These are phyloP conservation scores for Penicillium robsamsonii DNA, from an alignment of 495 filamentous ascomycete species.

Conservation along the genomic window DNA sequence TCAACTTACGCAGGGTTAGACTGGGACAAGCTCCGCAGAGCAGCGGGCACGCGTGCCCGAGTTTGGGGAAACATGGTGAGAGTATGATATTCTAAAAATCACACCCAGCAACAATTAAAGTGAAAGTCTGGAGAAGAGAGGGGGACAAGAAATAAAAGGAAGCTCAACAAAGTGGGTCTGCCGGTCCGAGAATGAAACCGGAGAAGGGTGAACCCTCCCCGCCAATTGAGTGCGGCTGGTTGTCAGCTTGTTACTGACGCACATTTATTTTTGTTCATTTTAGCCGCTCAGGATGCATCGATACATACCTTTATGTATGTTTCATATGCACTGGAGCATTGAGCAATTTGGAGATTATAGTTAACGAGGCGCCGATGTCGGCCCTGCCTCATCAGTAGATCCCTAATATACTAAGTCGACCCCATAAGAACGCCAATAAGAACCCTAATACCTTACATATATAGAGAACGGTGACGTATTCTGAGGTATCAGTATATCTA, in stretches of 20 bases:
- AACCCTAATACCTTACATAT: too few relatives aligned
- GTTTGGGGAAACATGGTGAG: conserved; percentile 44
- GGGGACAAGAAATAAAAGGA: conserved; percentile 24
- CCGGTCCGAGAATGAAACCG: neutral
- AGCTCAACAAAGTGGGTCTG: conserved; percentile 20
- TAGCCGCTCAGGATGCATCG: too few relatives aligned
- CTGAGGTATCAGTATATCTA: too few relatives aligned
- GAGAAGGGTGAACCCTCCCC: neutral
- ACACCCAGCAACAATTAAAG: conserved; percentile 12
- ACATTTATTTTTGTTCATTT: neutral
- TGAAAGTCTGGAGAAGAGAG: conserved; percentile 17
- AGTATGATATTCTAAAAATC: conserved; percentile 13
- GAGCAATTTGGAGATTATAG: too few relatives aligned
- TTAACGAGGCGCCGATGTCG: too few relatives aligned
- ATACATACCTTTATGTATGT: too few relatives aligned
- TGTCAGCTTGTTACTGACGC: neutral
- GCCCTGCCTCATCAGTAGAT: too few relatives aligned
- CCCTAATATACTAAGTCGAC: too few relatives aligned
- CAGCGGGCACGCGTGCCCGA: conserved; percentile 42
- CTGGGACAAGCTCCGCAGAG: conserved; percentile 38
- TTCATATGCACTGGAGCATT: too few relatives aligned
- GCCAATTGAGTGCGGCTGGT: neutral
- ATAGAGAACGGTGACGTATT: too few relatives aligned
- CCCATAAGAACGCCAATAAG: too few relatives aligned
- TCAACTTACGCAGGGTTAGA: conserved; percentile 25